A percentile compares a stretch with the other conserved stretches of the same genome.
These are phyloP conservation scores for Epichloe sp. DNA, from an alignment of 2,329 filamentous ascomycete genomes.

Conservation along the genomic window DNA sequence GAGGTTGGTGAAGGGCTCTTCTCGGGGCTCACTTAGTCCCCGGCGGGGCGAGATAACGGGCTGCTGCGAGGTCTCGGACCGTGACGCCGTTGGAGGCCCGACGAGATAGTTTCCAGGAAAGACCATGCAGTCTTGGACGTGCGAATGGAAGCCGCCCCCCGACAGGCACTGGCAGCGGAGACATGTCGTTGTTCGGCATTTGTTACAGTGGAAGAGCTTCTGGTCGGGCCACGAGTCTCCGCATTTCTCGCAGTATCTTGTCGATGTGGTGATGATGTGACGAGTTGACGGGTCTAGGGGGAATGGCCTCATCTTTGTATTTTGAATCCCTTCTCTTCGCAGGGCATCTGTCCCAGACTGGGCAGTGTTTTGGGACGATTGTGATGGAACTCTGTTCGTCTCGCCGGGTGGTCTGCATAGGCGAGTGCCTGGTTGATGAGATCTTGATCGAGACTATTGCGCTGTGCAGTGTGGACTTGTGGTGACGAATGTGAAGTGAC, in stretches of 20 bases:
- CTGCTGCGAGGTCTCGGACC: neutral
- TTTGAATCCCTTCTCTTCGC: neutral
- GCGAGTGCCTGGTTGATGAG: too few species aligned
- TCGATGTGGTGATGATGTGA: neutral
- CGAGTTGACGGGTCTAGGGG: neutral
- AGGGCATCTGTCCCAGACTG: too few species aligned
- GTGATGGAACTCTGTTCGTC: too few species aligned
- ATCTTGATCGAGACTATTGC: too few species aligned
- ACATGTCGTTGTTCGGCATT: neutral
- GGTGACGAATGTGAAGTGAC: too few species aligned
- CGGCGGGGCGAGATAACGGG: neutral
- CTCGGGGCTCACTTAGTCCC: conserved; percentile 12
- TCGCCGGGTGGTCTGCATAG: too few species aligned
- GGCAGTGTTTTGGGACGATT: too few species aligned
- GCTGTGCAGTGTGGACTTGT: too few species aligned
- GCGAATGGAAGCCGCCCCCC: neutral
- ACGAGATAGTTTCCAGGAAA: conserved; percentile 2
- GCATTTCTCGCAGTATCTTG: neutral
- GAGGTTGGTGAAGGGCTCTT: conserved; percentile 22
- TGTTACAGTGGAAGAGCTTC: conserved; percentile 1
- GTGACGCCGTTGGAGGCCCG: neutral
- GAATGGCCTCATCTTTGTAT: too few species aligned
- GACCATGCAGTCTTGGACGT: conserved; percentile 1
- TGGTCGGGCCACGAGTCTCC: neutral
- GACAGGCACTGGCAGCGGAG: conserved; percentile 1